Conservation (phyloP, 2,329 filamentous ascomycete species). For the Diplodia scrobiculata region DNA sequence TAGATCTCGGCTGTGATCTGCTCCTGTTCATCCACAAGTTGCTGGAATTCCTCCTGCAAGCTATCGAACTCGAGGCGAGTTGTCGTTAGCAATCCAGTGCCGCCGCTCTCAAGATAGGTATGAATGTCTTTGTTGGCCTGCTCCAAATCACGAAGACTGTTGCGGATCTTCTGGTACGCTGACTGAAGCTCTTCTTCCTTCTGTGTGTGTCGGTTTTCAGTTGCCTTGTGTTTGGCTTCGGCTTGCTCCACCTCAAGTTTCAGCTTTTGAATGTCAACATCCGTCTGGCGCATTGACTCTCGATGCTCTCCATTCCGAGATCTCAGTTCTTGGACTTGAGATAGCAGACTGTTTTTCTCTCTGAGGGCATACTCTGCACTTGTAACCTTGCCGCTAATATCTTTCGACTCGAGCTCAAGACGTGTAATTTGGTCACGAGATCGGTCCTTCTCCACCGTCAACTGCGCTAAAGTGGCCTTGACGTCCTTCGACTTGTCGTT, state of each 20-base stretch:
- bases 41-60: slow-evolving; percentile 67
- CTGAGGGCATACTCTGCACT: slow-evolving; percentile 74
- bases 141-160: slow-evolving; percentile 75
- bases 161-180: slow-evolving; percentile 69
- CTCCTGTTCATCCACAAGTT: slow-evolving; percentile 67
- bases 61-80: slow-evolving; percentile 69
- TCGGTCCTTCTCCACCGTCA: slow-evolving; percentile 71
- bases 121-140: slow-evolving; percentile 76
- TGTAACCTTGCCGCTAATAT: slow-evolving; percentile 71
- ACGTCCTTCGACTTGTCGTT: slow-evolving; percentile 67
- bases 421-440: slow-evolving; percentile 66
- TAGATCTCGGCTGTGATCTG: slow-evolving; percentile 71
- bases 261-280: slow-evolving; percentile 72
- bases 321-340: slow-evolving; percentile 73
- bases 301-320: slow-evolving; percentile 69
- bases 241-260: slow-evolving; percentile 75
- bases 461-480: slow-evolving; percentile 65
- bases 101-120: slow-evolving; percentile 75
- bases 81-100: slow-evolving; percentile 68
- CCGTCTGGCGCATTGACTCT: slow-evolving; percentile 67
- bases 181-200: slow-evolving; percentile 73
- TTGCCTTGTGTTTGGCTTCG: slow-evolving; percentile 74
- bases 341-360: slow-evolving; percentile 71
- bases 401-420: slow-evolving; percentile 75
- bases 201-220: slow-evolving; percentile 67